Base-by-base conservation (phyloP, 2,329 filamentous ascomycete species). In the Colletotrichum sp. region DNA sequence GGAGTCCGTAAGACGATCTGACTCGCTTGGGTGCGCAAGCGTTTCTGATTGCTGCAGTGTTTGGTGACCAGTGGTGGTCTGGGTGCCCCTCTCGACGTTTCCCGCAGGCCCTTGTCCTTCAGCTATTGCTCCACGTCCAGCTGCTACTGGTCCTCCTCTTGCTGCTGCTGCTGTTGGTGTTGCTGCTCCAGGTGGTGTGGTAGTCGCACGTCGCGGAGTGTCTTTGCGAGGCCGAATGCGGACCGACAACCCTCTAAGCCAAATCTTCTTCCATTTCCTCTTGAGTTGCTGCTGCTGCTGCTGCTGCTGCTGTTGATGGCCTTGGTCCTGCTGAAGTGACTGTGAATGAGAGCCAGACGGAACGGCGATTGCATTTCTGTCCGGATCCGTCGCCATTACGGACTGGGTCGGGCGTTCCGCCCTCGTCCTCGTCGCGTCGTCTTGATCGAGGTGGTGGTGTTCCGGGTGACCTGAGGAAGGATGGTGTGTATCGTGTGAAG, bases 211-310 rank as follows among this genome's bases (percentile, higher is more conserved):
- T 57, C n/a, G 57, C 64, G 44, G 63, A 44, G 44, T 49, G 7
- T 68, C 70, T 29, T 76, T 73, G 27, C 70, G 73, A 32, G 73
- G 34, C n/a, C 73, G 73, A 19, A 76, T 76, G 19, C 73, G 73
- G 59, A 76, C 73, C 16, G 73, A 76, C 13, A 76, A n/a, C 6
- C 73, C 57, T 36, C 39, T 63, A 3, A 76, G 57, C 73, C 73
- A 76, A 9, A 65, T 68, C 44, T 49, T 73, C 25, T 76, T 76
- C 73, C 73, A 76, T 32, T 76, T 76, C 32, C 32, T 72, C 44
- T 69, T 76, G 15, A 69, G 64, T 59, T 73, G 70, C 34, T 76
- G 57, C 16, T 76, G 69, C 25, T 59, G 57, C 16, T 76, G 69
- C 25, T 59, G 66, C 5, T 69, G 66, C 8, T 69, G 15, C 11